Percentiles rank a stretch among this genome's conserved stretches.
Evolutionary conservation across 1,284 basidiomycete species (phyloP).

Genomic region (Entoloma clypeatum): DNA sequence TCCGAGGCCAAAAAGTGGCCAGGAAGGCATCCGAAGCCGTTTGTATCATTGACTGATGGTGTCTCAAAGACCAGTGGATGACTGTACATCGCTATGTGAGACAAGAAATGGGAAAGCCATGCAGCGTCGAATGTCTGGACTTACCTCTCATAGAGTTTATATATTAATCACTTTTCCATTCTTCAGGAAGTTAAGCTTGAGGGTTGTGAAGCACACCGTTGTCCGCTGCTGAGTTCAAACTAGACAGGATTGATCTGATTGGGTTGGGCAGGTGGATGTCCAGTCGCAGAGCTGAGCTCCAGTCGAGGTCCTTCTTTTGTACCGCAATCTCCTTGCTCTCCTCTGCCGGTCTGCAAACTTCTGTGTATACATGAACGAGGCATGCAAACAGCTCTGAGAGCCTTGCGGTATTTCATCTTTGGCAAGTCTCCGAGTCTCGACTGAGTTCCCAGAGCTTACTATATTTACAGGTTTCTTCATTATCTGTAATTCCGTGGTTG

Average conservation of each 20-base stretch:
- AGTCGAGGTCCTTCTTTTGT: conserved; percentile 20
- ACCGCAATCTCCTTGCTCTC: conserved; percentile 16
- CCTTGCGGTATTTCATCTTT: conserved; percentile 47
- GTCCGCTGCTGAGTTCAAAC: conserved; percentile 24
- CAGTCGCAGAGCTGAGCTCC: conserved; percentile 15
- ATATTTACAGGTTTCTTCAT: conserved; percentile 50
- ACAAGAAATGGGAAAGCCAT: too few relatives aligned
- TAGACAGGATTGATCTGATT: background rate
- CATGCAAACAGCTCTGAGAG: conserved; percentile 34
- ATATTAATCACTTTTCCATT: too few relatives aligned
- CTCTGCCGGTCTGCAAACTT: conserved; percentile 12
- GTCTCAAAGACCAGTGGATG: too few relatives aligned
- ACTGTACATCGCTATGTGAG: too few relatives aligned
- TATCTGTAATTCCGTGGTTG: conserved; percentile 60
- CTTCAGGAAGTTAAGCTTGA: too few relatives aligned
- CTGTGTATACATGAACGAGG: conserved; percentile 24
- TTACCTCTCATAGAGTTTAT: too few relatives aligned
- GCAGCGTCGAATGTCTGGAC: too few relatives aligned
- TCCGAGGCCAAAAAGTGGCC: too few relatives aligned
- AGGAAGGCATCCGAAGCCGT: too few relatives aligned
- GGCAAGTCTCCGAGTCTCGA: conserved; percentile 32
- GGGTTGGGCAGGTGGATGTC: too few relatives aligned
- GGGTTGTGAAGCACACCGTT: too few relatives aligned
- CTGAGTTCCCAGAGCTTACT: background rate
- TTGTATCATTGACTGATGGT: too few relatives aligned